Percentiles rank a stretch among this genome's conserved stretches.
These are phyloP conservation scores for Entoloma clypeatum DNA, from an alignment of 1,284 basidiomycete genomes.

Conservation along the genomic window DNA sequence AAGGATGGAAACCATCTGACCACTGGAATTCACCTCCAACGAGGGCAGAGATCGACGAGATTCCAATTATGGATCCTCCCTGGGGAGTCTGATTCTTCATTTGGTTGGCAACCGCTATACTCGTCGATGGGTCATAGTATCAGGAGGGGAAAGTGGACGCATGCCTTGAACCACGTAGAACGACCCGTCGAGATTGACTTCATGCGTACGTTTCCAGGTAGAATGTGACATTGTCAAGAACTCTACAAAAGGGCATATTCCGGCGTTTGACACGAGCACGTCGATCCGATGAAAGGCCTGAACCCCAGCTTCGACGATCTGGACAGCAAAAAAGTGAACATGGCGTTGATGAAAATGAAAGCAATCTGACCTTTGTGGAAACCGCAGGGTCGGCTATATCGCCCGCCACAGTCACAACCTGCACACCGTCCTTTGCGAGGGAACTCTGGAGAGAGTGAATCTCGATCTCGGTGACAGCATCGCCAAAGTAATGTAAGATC, in stretches of 20 bases:
- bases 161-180: conserved; percentile 73
- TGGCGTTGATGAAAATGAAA: not conserved
- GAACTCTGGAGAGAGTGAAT: conserved; percentile 43
- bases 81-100: conserved; percentile 70
- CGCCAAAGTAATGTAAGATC: conserved; percentile 70
- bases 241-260: conserved; percentile 78
- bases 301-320: conserved; percentile 62
- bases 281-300: conserved; percentile 65
- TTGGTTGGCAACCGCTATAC: conserved; percentile 66
- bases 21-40: conserved; percentile 75
- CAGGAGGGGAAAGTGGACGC: not conserved
- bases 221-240: conserved; percentile 74
- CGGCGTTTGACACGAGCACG: conserved; percentile 66
- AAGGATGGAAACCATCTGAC: conserved; percentile 26
- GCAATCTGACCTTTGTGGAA: conserved; percentile 45
- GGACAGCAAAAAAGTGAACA: conserved; percentile 1
- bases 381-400: conserved; percentile 67
- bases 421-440: conserved; percentile 34
- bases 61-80: conserved; percentile 73
- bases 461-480: conserved; percentile 52
- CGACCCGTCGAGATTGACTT: conserved; percentile 76
- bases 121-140: conserved; percentile 1
- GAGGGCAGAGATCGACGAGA: conserved; percentile 75
- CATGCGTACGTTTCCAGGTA: conserved; percentile 66
- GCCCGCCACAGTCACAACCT: conserved; percentile 47